Evolutionary conservation across 176 grass and related monocot genomes (phyloP), one percentile per base, ranked within the genome.

Genomic region (Aegilops bicornis): DNA sequence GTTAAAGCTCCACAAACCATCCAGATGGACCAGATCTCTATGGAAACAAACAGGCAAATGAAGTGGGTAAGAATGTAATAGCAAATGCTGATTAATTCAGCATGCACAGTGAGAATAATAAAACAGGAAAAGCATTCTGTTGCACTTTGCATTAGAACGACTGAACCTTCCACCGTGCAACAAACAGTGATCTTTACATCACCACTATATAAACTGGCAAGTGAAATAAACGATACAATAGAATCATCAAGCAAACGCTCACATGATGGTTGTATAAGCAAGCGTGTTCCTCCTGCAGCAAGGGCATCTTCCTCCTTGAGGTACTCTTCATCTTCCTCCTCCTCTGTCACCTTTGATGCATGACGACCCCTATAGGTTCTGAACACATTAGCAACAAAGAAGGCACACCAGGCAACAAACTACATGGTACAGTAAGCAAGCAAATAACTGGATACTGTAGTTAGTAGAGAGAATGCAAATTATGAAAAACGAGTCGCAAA

Each of bases 281-380:
- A 88, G 65, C 93, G 90, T 8, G 93, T 95, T 24, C 93, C 93
- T 27, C 90, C 93, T 50, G 93, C 47, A 86, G 78, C 35, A 63
- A 92, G 40, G 8, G 93, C 85, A 92, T 92, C 93, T 90, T 95
- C 93, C 85, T 95, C 93, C 83, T 95, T 95, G 70, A 95, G 90
- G 73, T 92, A 92, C 79, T 80, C 93, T 76, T 95, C 93, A 73
- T 95, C 93, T 84, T 92, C 93, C 85, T 95, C 93, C 74, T 95
- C 93, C 85, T 95, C 93, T 56, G 90, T 95, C 73, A 95, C 79
- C 85, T 92, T 92, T 48, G 90, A 95, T 84, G 85, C 90, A 92
- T 95, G 93, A 54, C 93, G 90, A 10, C 93, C 93, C 87, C 93
- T 95, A 83, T 32, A 79, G 30, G 83, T 85, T 62, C 22, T 73